Evolutionary conservation across 2,329 filamentous ascomycete species (phyloP).

Genomic region (Curvularia sp.): DNA sequence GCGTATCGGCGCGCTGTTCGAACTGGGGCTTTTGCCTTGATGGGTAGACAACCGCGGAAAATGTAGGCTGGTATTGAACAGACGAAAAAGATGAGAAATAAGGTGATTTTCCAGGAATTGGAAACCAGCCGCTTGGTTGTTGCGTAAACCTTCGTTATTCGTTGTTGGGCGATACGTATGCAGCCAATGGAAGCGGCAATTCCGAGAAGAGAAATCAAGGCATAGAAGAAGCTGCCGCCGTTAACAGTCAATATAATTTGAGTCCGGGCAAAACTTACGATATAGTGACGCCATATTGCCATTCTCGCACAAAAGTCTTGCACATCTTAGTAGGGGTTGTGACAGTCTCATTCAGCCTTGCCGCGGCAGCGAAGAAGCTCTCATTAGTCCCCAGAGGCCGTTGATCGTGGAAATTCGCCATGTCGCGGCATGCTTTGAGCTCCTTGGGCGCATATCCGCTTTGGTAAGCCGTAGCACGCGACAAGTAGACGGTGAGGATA

Average conservation of each 20-base stretch:
- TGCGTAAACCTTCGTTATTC: conserved; percentile 4
- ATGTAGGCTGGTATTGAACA: conserved; percentile 18
- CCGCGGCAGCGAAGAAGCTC: conserved; percentile 39
- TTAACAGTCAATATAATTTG: background rate
- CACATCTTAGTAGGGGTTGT: conserved; percentile 31
- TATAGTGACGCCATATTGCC: conserved; percentile 30
- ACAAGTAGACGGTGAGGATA: conserved; percentile 12
- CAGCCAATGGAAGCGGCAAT: conserved; percentile 15
- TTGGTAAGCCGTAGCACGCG: conserved; percentile 16
- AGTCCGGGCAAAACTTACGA: conserved; percentile 18
- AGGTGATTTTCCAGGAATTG: background rate
- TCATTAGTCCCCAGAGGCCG: conserved; percentile 30
- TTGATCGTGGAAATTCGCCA: conserved; percentile 1
- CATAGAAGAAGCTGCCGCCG: conserved; percentile 18
- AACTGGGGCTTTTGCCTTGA: conserved; percentile 21
- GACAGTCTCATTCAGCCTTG: conserved; percentile 30
- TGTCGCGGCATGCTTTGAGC: conserved; percentile 5
- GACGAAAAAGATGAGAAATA: conserved; percentile 5
- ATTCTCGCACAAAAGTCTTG: conserved; percentile 30
- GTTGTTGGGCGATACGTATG: background rate
- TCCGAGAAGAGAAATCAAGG: conserved; percentile 21
- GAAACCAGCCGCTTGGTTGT: background rate
- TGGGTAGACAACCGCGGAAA: conserved; percentile 30
- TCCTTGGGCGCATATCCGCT: conserved; percentile 16
- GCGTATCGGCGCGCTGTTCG: conserved; percentile 26